A percentile compares a stretch with the other conserved stretches of the same genome.
phyloP scores from a whole-genome alignment of 306 rosid genomes.

The Pterocarpus macrocarpus region DNA sequence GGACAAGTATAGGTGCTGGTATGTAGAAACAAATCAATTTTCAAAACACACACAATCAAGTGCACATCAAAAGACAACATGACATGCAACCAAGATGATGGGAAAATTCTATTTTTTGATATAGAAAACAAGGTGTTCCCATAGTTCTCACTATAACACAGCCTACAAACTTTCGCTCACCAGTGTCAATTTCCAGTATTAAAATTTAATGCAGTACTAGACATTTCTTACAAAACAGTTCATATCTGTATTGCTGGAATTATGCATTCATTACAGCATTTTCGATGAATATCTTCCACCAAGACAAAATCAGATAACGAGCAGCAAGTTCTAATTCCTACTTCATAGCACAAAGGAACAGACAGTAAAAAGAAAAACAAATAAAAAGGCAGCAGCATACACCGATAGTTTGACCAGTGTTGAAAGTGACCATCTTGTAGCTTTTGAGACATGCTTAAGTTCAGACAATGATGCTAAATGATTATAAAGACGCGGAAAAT shows the following conservation, averaged over 20 bases:
- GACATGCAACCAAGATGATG: slow-evolving; percentile 3
- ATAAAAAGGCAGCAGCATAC: neutral
- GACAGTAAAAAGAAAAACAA: neutral
- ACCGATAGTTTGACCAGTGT: neutral
- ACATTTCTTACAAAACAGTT: neutral
- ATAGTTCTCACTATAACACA: neutral
- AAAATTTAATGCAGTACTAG: neutral
- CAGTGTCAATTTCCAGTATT: neutral
- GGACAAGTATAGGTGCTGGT: neutral
- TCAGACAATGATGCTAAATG: neutral
- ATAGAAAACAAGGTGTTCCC: neutral
- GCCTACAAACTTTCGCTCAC: neutral
- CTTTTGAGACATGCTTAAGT: neutral
- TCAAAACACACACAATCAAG: neutral
- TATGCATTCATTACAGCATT: neutral
- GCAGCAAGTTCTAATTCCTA: neutral
- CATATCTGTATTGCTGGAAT: neutral
- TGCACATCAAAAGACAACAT: neutral
- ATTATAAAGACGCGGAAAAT: neutral
- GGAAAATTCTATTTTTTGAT: neutral
- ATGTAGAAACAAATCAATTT: neutral
- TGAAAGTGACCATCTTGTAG: neutral
- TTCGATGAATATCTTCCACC: neutral
- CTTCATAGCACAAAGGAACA: neutral
- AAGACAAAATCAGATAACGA: neutral